Conservation (phyloP, 768 basidiomycete genomes). For the Lactarius quietus region DNA sequence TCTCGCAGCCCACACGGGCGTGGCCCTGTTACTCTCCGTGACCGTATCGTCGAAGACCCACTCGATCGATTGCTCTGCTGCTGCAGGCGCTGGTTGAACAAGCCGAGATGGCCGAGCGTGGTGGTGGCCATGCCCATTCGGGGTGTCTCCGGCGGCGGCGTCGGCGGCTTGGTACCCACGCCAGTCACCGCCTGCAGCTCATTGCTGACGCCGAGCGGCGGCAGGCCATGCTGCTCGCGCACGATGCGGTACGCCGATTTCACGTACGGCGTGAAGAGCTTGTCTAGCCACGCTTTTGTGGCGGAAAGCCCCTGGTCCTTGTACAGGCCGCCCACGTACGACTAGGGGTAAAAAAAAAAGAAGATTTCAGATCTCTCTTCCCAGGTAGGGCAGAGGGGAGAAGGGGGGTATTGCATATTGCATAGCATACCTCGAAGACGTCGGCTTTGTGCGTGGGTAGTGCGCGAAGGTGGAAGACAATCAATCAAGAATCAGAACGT, state of each 20-base stretch:
- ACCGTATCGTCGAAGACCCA: slow-evolving; percentile 62
- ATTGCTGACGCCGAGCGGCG: slow-evolving; percentile 37
- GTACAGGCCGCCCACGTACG: slow-evolving; percentile 78
- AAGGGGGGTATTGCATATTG: neutral
- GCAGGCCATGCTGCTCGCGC: slow-evolving; percentile 64
- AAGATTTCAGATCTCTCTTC: slow-evolving; percentile 3
- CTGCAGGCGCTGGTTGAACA: slow-evolving; percentile 78
- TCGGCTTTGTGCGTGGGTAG: slow-evolving; percentile 49
- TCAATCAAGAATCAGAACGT: slow-evolving; percentile 10
- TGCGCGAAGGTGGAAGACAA: slow-evolving; percentile 12
- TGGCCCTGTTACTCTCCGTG: slow-evolving; percentile 52
- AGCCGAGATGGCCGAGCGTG: slow-evolving; percentile 60
- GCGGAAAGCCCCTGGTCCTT: slow-evolving; percentile 60
- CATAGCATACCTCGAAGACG: slow-evolving; percentile 75
- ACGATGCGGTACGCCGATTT: slow-evolving; percentile 58
- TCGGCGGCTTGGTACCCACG: slow-evolving; percentile 22
- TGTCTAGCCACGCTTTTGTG: slow-evolving; percentile 56
- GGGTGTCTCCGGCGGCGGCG: slow-evolving; percentile 17
- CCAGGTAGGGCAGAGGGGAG: neutral
- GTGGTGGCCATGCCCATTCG: slow-evolving; percentile 25
- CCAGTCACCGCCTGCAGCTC: slow-evolving; percentile 29
- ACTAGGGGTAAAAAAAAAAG: slow-evolving; percentile 38
- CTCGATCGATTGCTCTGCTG: slow-evolving; percentile 56
- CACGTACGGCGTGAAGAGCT: slow-evolving; percentile 62
- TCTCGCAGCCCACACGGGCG: slow-evolving; percentile 70